Base-by-base conservation (phyloP, 1,139 yeast species). In the Debaryomycetaceae sp. region DNA sequence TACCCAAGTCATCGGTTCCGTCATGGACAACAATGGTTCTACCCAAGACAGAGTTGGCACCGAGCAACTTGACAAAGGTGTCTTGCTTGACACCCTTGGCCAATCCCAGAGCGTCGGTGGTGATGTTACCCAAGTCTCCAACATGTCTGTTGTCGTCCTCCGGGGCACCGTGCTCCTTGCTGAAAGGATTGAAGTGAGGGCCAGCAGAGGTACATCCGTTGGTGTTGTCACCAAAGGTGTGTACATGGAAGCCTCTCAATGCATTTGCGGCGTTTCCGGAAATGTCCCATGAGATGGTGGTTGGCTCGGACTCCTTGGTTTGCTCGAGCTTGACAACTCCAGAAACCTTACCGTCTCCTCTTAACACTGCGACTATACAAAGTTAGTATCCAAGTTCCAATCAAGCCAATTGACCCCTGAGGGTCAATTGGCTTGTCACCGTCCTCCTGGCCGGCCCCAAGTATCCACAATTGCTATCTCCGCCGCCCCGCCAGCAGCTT, bases 161-260 rank as follows among this genome's bases (percentile, higher is more conserved):
- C 69, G 97, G 97, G 49, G 95, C 90, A 72, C 99, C 99, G 70
- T 93, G 99, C 56, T 82, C 80, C 77, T 86, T 84, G 56, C 80
- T 76, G 68, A 86, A 87, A 55, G 98, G 98, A 81, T 93, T 93
- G 83, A 89, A 91, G 75, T 93, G 99, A 49, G 97, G 97, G 62
- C 99, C 99, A 46, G 99, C 98, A 54, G 97, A 89, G 50, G 97
- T 90, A 76, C 98, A 91, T 52, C 99, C 98, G 68, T 93, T 91
- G 74, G 98, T 90, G 81, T 90, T 89, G 78, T 93, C 99, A 76
- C 99, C 99, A 63, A 91, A 93, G 65, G 88, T 87, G 74, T 93
- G 99, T 65, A 93, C 76, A 79, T 93, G 99, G 96, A 93, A 91
- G 42, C 98, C 99, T 72, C 97, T 86, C 68, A 78, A 73, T 41